phyloP scores from a whole-genome alignment of 148 eudicot genomes.

The Cornus kousa region DNA sequence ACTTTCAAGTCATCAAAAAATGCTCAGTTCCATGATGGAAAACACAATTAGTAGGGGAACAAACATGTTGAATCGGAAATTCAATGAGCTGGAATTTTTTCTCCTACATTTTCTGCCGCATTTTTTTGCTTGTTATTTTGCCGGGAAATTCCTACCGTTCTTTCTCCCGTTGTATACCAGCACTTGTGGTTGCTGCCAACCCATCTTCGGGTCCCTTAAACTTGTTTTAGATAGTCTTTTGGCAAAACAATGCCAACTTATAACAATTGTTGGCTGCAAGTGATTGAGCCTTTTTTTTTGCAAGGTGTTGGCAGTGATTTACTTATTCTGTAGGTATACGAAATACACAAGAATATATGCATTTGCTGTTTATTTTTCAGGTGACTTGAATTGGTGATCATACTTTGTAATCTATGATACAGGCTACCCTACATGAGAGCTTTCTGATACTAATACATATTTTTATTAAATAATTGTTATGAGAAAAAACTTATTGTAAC shows the following conservation, averaged over 20 bases:
- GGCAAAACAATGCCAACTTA: not conserved
- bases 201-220: not conserved
- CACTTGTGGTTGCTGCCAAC: not conserved
- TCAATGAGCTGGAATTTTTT: not conserved
- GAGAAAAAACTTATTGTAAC: too few species aligned
- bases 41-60: conserved; percentile 51
- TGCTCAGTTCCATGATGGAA: conserved; percentile 93
- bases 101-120: not conserved
- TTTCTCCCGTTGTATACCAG: not conserved
- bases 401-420: too few species aligned
- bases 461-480: too few species aligned
- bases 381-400: too few species aligned
- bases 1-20: conserved; percentile 92
- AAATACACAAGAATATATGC: too few species aligned
- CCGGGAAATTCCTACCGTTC: not conserved
- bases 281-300: not conserved
- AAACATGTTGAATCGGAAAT: not conserved
- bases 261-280: not conserved
- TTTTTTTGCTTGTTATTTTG: not conserved
- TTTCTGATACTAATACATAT: too few species aligned
- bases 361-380: too few species aligned
- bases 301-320: not conserved
- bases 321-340: too few species aligned
- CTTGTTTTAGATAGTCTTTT: not conserved
- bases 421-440: too few species aligned